Base-by-base conservation (phyloP, 148 eudicot species). In the Rhododendron mucronatum region DNA sequence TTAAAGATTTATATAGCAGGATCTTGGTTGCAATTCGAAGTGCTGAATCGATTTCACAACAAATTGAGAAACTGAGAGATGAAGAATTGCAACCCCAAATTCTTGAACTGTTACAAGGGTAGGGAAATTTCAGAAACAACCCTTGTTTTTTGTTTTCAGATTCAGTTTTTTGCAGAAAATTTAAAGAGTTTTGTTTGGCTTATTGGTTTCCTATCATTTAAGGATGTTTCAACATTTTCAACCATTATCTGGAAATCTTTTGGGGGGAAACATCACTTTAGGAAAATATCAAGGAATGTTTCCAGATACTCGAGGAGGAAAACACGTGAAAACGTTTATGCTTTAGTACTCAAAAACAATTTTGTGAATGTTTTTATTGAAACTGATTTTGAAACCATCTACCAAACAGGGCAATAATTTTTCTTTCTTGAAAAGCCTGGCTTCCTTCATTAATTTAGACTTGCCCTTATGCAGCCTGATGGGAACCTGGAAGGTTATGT, bases 51-150 rank as follows among this genome's bases (percentile, higher is more conserved):
- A 94, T 97, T 80, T 94, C 99, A 33, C 87, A 91, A 85, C 91
- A 87, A 83, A 97, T 97, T 77, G 98, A 97, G 86, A 95, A 94
- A 80, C 93, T 97, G 76, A 91, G 93, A 84, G 96, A 92, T 86
- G 98, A 95, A 82, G 99, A 97, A 71, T 88, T 97, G 50, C 94
- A 93, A 59, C 99, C 99, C 35, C 98, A 97, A 85, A 93, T 97
- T 80, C 84, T 87, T 87, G 99, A 95, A 89, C 89, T 97, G 21
- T 88, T 97, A 86, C 95, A 95, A 87, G 99, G 99, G 99, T 97
- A 94, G 86, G 95, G 73, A 79, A 86, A 44, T 50, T 61, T 23
- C 44, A 6, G 37, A 61, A 44, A 18, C 41, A 33, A 78, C 35
- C 23, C 5, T 30, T 30, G 18, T 71, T 30, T 71, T 7, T 71